Percentiles rank a stretch among this genome's conserved stretches.
Conservation (phyloP, 805 yeast species). For the Lipomyces kockii region DNA sequence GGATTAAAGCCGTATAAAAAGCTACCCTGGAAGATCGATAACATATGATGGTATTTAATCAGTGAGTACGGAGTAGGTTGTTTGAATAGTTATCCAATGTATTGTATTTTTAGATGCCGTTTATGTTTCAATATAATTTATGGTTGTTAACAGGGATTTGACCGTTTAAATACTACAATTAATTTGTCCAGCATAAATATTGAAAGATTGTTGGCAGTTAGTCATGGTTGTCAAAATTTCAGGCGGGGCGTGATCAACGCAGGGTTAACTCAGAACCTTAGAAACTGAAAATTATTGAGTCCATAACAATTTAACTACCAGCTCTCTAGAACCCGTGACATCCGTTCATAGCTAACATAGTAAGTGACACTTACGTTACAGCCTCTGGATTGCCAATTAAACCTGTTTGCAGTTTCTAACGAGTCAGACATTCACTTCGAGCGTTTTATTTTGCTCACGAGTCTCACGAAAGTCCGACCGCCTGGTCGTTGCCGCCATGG, state of each 20-base stretch:
- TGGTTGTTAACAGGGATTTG: not conserved
- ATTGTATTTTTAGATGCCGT: constrained; percentile 2
- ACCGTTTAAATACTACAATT: too few species aligned
- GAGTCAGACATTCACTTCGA: not conserved
- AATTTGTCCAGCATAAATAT: too few species aligned
- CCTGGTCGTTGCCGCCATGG: constrained; percentile 41
- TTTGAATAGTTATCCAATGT: not conserved
- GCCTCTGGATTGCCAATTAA: not conserved
- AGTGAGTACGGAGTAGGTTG: not conserved
- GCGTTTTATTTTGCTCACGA: not conserved
- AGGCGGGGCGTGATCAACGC: too few species aligned
- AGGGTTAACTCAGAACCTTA: too few species aligned
- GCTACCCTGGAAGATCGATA: constrained; percentile 27
- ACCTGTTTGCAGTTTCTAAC: not conserved
- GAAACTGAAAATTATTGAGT: too few species aligned
- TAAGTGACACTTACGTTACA: not conserved
- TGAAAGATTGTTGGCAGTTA: too few species aligned
- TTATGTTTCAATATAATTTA: not conserved
- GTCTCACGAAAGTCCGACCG: constrained; percentile 12
- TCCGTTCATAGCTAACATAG: not conserved
- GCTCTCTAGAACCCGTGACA: not conserved
- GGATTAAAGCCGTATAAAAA: constrained; percentile 26
- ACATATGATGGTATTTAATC: not conserved
- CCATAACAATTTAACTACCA: too few species aligned
- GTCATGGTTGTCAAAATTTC: too few species aligned